phyloP scores from a whole-genome alignment of 106 monocot genomes.

The Allium fistulosum region DNA sequence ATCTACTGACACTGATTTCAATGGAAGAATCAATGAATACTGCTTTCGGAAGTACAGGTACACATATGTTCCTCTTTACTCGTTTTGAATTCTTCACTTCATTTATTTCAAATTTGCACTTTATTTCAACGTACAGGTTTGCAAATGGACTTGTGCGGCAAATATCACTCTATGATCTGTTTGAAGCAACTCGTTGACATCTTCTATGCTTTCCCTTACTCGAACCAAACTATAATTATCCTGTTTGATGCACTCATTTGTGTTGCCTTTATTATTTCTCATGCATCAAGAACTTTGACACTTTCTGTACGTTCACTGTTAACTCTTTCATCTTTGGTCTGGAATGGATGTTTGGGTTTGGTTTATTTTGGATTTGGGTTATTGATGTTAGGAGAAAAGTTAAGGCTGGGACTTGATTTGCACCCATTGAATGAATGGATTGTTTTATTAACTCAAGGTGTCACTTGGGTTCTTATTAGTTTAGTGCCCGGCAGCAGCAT shows the following conservation, averaged over 20 bases:
- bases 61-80: no score
- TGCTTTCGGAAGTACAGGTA: no score
- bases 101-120: no score
- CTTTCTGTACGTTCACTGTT: slow-evolving; percentile 22
- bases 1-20: no score
- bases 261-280: not conserved
- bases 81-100: no score
- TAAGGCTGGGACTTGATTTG: slow-evolving; percentile 4
- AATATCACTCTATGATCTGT: not conserved
- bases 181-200: not conserved
- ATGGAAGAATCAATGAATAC: no score
- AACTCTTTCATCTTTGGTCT: slow-evolving; percentile 7
- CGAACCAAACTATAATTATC: not conserved
- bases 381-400: slow-evolving; percentile 30
- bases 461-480: slow-evolving; percentile 26
- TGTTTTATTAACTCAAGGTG: slow-evolving; percentile 34
- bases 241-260: not conserved
- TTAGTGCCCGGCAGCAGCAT: slow-evolving; percentile 7
- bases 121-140: no score
- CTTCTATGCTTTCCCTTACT: slow-evolving; percentile 1
- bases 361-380: slow-evolving; percentile 34
- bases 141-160: no score
- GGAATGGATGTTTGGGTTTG: slow-evolving; percentile 38
- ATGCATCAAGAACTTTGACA: not conserved
- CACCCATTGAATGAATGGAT: slow-evolving; percentile 30